Percentiles rank a stretch among this genome's conserved stretches.
phyloP scores from a whole-genome alignment of 148 eudicot species.

The Dianthus caryophyllus region DNA sequence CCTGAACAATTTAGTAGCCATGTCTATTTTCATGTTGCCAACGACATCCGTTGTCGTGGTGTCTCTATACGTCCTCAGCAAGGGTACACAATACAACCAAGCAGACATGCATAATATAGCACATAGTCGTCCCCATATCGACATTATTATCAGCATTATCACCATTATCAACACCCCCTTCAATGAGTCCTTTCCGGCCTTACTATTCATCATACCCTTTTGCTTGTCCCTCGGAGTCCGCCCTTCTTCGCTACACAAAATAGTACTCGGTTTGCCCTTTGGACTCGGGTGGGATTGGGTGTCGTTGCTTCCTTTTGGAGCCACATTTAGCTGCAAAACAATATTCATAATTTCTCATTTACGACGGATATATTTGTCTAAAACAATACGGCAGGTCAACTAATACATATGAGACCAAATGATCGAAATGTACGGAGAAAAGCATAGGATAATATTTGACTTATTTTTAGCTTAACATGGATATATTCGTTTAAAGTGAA shows the following conservation, averaged over 20 bases:
- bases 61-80: slow-evolving; percentile 2
- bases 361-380: no score
- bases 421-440: no score
- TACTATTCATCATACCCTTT: neutral
- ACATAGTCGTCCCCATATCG: slow-evolving; percentile 28
- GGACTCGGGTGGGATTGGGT: neutral
- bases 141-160: slow-evolving; percentile 18
- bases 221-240: neutral
- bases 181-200: slow-evolving; percentile 16
- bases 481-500: no score
- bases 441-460: no score
- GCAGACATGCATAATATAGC: slow-evolving; percentile 30
- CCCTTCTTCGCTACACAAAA: neutral
- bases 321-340: slow-evolving; percentile 3
- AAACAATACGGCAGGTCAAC: no score
- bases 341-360: no score
- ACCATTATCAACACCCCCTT: slow-evolving; percentile 16
- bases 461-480: no score
- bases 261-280: neutral
- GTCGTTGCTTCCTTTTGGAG: slow-evolving; percentile 1
- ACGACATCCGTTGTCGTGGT: neutral
- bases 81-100: slow-evolving; percentile 28
- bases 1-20: slow-evolving; percentile 15
- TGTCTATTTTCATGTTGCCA: neutral
- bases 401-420: no score